phyloP scores from a whole-genome alignment of 192 early-diverging fungal species.

The Bifiguratus adelaidae region DNA sequence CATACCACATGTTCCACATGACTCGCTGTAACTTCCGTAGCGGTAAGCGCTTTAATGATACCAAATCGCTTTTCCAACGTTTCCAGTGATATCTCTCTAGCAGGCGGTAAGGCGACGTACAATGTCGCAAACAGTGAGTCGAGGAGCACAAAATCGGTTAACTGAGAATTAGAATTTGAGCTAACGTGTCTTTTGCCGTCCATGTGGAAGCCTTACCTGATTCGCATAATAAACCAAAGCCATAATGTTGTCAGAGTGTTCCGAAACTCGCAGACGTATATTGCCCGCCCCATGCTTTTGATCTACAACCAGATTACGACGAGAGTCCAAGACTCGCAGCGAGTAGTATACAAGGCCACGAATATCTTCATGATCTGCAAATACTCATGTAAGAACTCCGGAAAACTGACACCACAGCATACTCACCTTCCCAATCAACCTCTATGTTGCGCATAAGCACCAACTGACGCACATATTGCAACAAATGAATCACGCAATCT shows the following conservation, averaged over 20 bases:
- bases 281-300: slow-evolving; percentile 19
- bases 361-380: slow-evolving; percentile 18
- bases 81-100: no score
- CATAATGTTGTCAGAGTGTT: slow-evolving; percentile 28
- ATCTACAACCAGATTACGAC: slow-evolving; percentile 21
- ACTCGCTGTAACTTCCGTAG: no score
- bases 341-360: slow-evolving; percentile 12
- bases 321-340: slow-evolving; percentile 14
- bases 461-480: slow-evolving; percentile 14
- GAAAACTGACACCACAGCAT: no score
- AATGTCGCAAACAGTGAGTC: no score
- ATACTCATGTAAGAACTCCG: background rate
- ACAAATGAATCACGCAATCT: slow-evolving; percentile 18
- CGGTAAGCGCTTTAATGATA: no score
- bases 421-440: slow-evolving; percentile 23
- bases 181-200: no score
- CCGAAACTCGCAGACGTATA: slow-evolving; percentile 19
- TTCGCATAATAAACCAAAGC: slow-evolving; percentile 21
- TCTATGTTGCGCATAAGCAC: slow-evolving; percentile 1
- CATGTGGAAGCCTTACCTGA: slow-evolving; percentile 4
- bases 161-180: background rate
- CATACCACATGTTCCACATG: slow-evolving; percentile 23
- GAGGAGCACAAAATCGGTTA: background rate
- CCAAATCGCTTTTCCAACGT: no score
- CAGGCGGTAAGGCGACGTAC: slow-evolving; percentile 14